Evolutionary conservation across 805 yeast genomes (phyloP), one percentile per base, ranked within the genome.

Genomic region (Saturnispora gosingensis): DNA sequence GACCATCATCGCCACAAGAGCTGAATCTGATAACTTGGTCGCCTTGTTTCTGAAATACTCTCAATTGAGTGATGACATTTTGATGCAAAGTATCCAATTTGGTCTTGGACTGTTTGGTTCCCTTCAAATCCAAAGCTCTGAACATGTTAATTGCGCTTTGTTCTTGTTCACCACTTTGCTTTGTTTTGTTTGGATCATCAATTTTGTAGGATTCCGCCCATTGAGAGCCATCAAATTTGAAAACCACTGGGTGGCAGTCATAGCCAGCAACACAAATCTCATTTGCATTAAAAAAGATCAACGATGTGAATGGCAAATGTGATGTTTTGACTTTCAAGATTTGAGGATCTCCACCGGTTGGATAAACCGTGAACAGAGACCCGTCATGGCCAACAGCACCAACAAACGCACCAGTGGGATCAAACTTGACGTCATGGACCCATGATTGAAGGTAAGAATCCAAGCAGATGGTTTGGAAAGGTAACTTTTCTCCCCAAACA

Each of bases 101-200:
- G 32, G 76, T 67, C 30, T 66, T 66, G 51, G 68, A 73, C 50
- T 72, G 71, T 60, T 71, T 73, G 52, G 86, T 78, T 54, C 99
- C 99, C 74, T 89, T 93, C 67, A 91, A 77, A 70, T 93, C 99
- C 77, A 93, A 73, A 68, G 91, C 96, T 69, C 88, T 83, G 73
- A 93, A 93, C 90, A 91, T 88, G 71, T 86, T 85, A 67, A 93
- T 78, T 6, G 95, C 95, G 57, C 83, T 79, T 56, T 85, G 86
- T 56, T 86, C 84, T 51, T 79, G 87, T 45, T 74, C 79, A 43
- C 74, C 80, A 48, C 72, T 77, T 43, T 72, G 76, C 18, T 65
- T 68, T 55, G 66, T 61, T n/a, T 52, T 53, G 9, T 59, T 62
- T 36, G 71, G 80, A 59, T 81, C 89, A 64, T 87, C 96, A 53